Base-by-base conservation (phyloP, 495 filamentous ascomycete genomes). In the Aspergillus olivimuriae region DNA sequence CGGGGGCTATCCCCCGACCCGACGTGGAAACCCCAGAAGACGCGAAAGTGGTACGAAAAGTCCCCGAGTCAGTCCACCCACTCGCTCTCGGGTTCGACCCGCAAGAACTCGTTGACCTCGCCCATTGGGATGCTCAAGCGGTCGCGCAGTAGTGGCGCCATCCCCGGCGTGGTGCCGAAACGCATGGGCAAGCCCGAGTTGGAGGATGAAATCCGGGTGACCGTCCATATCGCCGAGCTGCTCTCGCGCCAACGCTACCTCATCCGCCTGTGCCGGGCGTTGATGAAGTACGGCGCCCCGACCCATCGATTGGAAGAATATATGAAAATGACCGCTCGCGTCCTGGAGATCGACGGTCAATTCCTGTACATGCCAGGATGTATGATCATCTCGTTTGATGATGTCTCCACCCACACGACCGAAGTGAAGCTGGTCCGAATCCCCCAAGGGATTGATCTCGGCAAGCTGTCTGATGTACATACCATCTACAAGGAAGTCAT, bases 361-460 rank as follows among this genome's bases (percentile, higher is more conserved):
- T 96, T 94, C 53, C 65, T 95, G 32, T 96, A 95, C 57, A 81
- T 95, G 17, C 91, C 91, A 2, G 87, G 87, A 15, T 94, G 87
- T 54, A 97, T 96, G 91, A 86, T 97, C 47, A 83, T 95, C 46
- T 89, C 87, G 4, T 96, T 97, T 56, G 91, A 94, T 55, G 91
- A 97, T 64, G 73, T 77, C 18, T 76, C 81, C 18, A 94, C 88
- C 7, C 90, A 95, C 55, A 95, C 91, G 7, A 89, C 89, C 5
- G 91, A 95, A 60, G 86, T 96, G 40, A 91, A 92, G 61, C 79
- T 97, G 33, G 83, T 97, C 10, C 78, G 86, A 21, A 73, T 78
- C 6, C 63, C 61, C 2, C 86, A 89, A 58, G 89, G 86, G 0
- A 76, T 96, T 33, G 85, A 97, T 61, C 70, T 97, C 8, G 87